Conservation (phyloP, 805 yeast genomes). For the Starmera caribaea region DNA sequence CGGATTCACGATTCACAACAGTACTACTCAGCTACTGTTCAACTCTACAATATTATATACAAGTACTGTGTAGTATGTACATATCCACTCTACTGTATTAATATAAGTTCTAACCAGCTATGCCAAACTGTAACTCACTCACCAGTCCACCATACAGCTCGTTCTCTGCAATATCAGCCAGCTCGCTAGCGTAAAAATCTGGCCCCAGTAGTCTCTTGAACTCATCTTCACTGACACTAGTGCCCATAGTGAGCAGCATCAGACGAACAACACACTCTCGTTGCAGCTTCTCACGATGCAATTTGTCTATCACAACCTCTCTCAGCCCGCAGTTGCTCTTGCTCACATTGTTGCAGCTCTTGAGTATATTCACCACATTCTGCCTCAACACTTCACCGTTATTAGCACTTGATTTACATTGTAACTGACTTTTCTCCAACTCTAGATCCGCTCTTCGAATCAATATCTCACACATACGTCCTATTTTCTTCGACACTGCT, state of each 20-base stretch:
- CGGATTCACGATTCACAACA: too few relatives aligned
- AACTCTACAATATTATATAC: too few relatives aligned
- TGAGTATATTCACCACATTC: constrained; percentile 13
- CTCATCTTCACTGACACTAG: constrained; percentile 7
- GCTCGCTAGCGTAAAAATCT: constrained; percentile 3
- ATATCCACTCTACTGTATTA: too few relatives aligned
- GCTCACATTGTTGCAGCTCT: constrained; percentile 12
- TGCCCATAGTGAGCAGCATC: constrained; percentile 10
- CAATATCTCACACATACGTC: constrained; percentile 14
- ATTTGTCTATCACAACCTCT: constrained; percentile 11
- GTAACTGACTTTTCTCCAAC: constrained; percentile 6
- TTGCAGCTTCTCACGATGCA: constrained; percentile 11
- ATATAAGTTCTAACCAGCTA: too few relatives aligned
- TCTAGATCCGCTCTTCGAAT: constrained; percentile 18
- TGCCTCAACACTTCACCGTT: constrained; percentile 7
- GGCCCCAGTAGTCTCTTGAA: constrained; percentile 13
- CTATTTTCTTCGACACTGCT: constrained; percentile 10
- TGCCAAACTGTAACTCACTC: too few relatives aligned
- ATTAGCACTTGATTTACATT: constrained; percentile 5
- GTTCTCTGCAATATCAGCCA: too few relatives aligned
- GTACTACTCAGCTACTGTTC: too few relatives aligned
- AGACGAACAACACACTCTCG: constrained; percentile 16
- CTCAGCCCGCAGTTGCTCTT: constrained; percentile 17
- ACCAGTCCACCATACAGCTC: too few relatives aligned
- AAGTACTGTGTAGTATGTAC: too few relatives aligned